These are phyloP conservation scores for Podaxis pistillaris DNA, from an alignment of 768 basidiomycete genomes.

Conservation along the genomic window DNA sequence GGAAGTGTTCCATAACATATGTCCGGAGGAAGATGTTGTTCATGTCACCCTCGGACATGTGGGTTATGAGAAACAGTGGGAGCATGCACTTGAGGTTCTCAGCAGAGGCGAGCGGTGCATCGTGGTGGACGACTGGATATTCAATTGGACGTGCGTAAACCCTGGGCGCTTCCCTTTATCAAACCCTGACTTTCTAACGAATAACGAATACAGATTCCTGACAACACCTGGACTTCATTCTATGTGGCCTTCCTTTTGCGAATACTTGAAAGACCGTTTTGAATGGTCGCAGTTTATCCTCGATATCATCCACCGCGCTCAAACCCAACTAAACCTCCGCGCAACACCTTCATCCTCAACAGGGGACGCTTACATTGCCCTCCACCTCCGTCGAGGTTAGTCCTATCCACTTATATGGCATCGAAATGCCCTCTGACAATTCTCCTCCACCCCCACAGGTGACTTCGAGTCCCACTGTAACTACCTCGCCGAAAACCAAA, in stretches of 20 bases:
- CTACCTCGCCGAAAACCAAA: slow-evolving; percentile 28
- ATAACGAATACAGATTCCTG: slow-evolving; percentile 30
- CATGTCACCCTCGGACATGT: slow-evolving; percentile 30
- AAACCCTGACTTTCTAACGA: not conserved
- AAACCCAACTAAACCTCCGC: slow-evolving; percentile 32
- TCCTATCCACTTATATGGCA: not conserved
- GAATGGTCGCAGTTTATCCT: slow-evolving; percentile 39
- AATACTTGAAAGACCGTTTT: slow-evolving; percentile 27
- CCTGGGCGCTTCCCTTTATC: not conserved
- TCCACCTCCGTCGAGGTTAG: slow-evolving; percentile 46
- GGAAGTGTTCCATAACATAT: slow-evolving; percentile 37
- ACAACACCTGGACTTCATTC: slow-evolving; percentile 36
- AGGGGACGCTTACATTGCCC: slow-evolving; percentile 41
- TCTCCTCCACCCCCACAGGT: slow-evolving; percentile 20
- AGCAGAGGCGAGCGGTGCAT: slow-evolving; percentile 36
- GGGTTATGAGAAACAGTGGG: slow-evolving; percentile 33
- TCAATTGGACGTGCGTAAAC: slow-evolving; percentile 39
- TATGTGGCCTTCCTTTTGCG: slow-evolving; percentile 31
- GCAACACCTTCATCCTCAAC: slow-evolving; percentile 19
- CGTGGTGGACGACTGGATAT: slow-evolving; percentile 41
- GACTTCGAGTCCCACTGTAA: slow-evolving; percentile 45
- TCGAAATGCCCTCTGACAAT: not conserved
- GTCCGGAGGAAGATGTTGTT: slow-evolving; percentile 34
- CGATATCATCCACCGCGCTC: slow-evolving; percentile 33
- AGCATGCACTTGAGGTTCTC: slow-evolving; percentile 32